A percentile compares a stretch with the other conserved stretches of the same genome.
These are phyloP conservation scores for Neohortaea acidophila DNA, from an alignment of 495 filamentous ascomycete species.

Conservation along the genomic window DNA sequence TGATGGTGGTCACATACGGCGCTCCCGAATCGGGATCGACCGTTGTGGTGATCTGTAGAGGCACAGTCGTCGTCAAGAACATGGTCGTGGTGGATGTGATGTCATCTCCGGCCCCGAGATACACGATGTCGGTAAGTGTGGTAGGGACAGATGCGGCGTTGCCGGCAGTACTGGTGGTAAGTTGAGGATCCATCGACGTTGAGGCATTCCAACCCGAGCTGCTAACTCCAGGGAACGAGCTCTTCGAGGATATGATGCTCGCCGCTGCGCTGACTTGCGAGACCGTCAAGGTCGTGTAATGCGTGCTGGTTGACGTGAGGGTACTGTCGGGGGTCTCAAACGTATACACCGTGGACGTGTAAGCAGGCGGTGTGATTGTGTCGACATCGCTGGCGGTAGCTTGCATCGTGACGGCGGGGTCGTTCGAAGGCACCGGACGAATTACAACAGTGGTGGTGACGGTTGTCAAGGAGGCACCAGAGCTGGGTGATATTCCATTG, in stretches of 20 bases:
- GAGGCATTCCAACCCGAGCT: conserved; percentile 2
- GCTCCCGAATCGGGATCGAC: not conserved
- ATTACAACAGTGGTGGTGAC: conserved; percentile 8
- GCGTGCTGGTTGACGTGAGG: conserved; percentile 11
- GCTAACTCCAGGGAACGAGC: conserved; percentile 5
- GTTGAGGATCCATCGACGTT: not conserved
- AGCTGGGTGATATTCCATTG: conserved; percentile 7
- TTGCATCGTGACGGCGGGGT: not conserved
- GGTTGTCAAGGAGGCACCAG: conserved; percentile 2
- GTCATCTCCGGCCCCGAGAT: not conserved
- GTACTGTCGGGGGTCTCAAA: conserved; percentile 2
- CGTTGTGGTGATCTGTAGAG: not conserved
- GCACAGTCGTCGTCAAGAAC: not conserved
- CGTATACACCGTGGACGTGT: conserved; percentile 11
- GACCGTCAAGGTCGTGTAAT: conserved; percentile 8
- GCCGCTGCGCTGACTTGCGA: not conserved
- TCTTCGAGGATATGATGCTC: not conserved
- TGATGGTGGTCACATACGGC: conserved; percentile 1
- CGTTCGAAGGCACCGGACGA: not conserved
- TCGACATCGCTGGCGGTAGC: conserved; percentile 1
- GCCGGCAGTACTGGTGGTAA: too few species aligned
- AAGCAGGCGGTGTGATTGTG: conserved; percentile 6
- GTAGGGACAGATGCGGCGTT: too few species aligned
- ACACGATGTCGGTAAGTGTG: not conserved
- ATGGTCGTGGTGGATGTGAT: conserved; percentile 1